A percentile compares a stretch with the other conserved stretches of the same genome.
Conservation (phyloP, 2,329 filamentous ascomycete species). For the Westerdykella aurantiaca region DNA sequence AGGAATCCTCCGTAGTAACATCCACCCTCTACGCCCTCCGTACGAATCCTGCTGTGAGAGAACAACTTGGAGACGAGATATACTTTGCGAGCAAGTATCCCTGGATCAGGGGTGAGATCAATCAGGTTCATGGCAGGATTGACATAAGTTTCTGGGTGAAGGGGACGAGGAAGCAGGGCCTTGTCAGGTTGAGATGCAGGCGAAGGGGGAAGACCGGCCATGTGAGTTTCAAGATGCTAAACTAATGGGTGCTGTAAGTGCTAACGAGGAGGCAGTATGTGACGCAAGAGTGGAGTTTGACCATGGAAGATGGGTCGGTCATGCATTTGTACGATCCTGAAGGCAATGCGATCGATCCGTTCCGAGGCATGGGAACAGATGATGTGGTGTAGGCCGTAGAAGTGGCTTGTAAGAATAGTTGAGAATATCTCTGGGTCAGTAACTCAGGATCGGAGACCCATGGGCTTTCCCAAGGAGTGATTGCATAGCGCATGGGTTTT, state of each 20-base stretch:
- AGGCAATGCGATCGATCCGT: conserved; percentile 55
- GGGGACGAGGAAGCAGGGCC: conserved; percentile 63
- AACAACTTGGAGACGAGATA: conserved; percentile 67
- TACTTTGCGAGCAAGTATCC: conserved; percentile 47
- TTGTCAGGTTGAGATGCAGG: conserved; percentile 75
- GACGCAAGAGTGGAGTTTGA: conserved; percentile 85
- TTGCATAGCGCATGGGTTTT: no score
- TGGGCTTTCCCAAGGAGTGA: no score
- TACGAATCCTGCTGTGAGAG: conserved; percentile 68
- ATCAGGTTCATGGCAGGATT: conserved; percentile 87
- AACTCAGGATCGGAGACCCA: no score
- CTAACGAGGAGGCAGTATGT: conserved; percentile 55
- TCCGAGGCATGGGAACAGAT: conserved; percentile 33
- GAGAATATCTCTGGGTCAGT: no score
- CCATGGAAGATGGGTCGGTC: conserved; percentile 58
- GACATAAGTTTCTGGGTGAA: conserved; percentile 82
- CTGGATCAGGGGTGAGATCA: conserved; percentile 62
- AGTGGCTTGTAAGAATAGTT: no score
- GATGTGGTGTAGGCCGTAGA: no score
- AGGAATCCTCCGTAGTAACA: conserved; percentile 72
- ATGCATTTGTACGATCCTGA: conserved; percentile 70
- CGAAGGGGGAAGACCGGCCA: conserved; percentile 59
- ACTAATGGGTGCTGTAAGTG: conserved; percentile 3
- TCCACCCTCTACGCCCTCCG: conserved; percentile 89
- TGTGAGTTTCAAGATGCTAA: conserved; percentile 39